Conservation (phyloP, 2,329 filamentous ascomycete species). For the Cylindrodendrum hubeiense region DNA sequence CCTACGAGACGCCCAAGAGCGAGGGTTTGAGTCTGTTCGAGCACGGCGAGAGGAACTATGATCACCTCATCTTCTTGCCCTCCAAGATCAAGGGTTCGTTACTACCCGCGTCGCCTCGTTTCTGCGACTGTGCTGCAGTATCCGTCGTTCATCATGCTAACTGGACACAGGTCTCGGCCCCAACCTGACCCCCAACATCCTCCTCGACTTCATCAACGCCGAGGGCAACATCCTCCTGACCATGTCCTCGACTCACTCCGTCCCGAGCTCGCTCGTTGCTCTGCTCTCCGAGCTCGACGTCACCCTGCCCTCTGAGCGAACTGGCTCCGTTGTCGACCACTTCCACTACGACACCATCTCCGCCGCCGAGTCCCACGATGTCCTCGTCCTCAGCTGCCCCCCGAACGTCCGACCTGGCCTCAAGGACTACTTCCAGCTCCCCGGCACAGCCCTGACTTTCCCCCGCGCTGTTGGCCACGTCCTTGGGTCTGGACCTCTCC, state of each 20-base stretch:
- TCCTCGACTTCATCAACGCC: conserved; percentile 92
- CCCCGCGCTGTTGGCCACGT: conserved; percentile 85
- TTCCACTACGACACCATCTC: conserved; percentile 89
- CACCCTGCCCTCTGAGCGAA: conserved; percentile 86
- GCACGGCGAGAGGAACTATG: conserved; percentile 88
- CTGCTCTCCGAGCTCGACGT: conserved; percentile 92
- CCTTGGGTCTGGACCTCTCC: conserved; percentile 81
- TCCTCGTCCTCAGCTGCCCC: conserved; percentile 82
- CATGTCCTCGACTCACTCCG: conserved; percentile 78
- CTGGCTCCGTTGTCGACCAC: conserved; percentile 90
- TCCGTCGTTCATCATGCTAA: conserved; percentile 24
- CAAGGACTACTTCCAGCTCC: conserved; percentile 78
- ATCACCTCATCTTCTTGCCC: conserved; percentile 91
- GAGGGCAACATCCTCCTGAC: conserved; percentile 92
- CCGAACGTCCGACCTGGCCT: conserved; percentile 74
- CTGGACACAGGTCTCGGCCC: conserved; percentile 79
- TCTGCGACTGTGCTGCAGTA: not conserved
- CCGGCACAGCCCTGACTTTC: conserved; percentile 77
- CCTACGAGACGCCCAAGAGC: conserved; percentile 86
- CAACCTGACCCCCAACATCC: conserved; percentile 83
- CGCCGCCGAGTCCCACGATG: conserved; percentile 87
- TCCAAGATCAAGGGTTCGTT: conserved; percentile 87
- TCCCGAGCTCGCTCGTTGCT: conserved; percentile 79
- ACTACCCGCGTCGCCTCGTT: conserved; percentile 11
- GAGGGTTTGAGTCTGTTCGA: conserved; percentile 82